These are phyloP conservation scores for Mycosphaerella arachidis DNA, from an alignment of 2,329 filamentous ascomycete genomes.

Conservation along the genomic window DNA sequence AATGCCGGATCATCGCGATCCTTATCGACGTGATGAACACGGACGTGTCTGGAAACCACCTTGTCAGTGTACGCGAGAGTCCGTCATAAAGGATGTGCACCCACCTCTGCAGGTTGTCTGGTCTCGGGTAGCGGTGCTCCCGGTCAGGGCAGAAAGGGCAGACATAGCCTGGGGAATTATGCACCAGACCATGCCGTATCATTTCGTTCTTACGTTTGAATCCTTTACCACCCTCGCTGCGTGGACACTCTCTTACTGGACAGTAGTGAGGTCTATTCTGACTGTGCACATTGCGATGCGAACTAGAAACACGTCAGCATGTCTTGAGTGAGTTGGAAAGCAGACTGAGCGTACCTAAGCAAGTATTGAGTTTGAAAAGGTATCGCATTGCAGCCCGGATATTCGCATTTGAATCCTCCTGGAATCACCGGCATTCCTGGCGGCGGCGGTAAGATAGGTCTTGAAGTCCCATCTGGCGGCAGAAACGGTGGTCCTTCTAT, in stretches of 20 bases:
- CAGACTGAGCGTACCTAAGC: conserved; percentile 53
- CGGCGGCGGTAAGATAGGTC: conserved; percentile 28
- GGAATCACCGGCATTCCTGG: conserved; percentile 32
- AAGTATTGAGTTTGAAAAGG: conserved; percentile 76
- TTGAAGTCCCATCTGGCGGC: conserved; percentile 25
- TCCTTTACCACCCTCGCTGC: conserved; percentile 59
- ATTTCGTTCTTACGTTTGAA: conserved; percentile 69
- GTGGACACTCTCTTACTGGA: conserved; percentile 53
- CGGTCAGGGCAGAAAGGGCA: conserved; percentile 94
- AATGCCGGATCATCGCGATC: conserved; percentile 79
- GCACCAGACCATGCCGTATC: conserved; percentile 78
- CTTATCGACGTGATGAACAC: conserved; percentile 86
- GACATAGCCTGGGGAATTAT: conserved; percentile 89
- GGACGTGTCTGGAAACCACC: conserved; percentile 68
- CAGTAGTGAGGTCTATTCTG: conserved; percentile 61
- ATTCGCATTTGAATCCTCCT: conserved; percentile 54
- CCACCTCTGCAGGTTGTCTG: conserved; percentile 92
- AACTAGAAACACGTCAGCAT: conserved; percentile 40
- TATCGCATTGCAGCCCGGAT: conserved; percentile 62
- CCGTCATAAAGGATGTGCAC: conserved; percentile 22
- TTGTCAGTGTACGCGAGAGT: background rate
- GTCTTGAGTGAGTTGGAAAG: background rate
- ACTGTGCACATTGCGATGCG: conserved; percentile 67
- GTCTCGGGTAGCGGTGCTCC: conserved; percentile 89
- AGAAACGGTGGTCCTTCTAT: conserved; percentile 31